A percentile compares a stretch with the other conserved stretches of the same genome.
phyloP scores from a whole-genome alignment of 345 rosid species.

The Salix koriyanagi region DNA sequence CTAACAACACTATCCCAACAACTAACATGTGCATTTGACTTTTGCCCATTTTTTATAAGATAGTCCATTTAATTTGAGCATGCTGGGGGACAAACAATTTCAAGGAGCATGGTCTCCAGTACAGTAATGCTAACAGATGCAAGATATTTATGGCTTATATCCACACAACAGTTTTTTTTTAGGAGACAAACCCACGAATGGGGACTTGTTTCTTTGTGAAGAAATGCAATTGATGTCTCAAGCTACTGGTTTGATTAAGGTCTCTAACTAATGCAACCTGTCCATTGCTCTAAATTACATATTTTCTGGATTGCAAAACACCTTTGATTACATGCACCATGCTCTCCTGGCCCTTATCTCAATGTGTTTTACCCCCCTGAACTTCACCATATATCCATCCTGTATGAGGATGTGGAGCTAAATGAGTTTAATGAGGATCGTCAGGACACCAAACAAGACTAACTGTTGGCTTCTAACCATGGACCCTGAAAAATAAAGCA shows the following conservation, averaged over 20 bases:
- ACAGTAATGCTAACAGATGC: background rate
- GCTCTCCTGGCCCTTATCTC: background rate
- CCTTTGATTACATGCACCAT: background rate
- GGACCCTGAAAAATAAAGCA: slow-evolving; percentile 12
- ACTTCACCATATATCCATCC: background rate
- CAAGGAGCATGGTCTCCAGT: background rate
- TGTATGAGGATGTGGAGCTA: slow-evolving; percentile 22
- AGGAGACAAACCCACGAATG: background rate
- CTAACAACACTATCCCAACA: background rate
- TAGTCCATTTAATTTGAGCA: background rate
- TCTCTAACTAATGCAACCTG: background rate
- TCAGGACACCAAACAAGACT: slow-evolving; percentile 7
- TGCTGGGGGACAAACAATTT: background rate
- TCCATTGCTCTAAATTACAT: background rate
- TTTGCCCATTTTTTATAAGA: background rate
- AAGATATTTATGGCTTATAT: background rate
- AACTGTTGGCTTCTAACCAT: slow-evolving; percentile 17
- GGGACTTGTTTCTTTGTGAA: background rate
- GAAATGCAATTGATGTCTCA: background rate
- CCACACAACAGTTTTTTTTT: slow-evolving; percentile 1
- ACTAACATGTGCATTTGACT: slow-evolving; percentile 13
- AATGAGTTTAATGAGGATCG: background rate
- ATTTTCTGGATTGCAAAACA: background rate
- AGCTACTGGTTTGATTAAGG: background rate
- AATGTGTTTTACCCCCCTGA: too few relatives aligned